These are phyloP conservation scores for Hysterangium stoloniferum DNA, from an alignment of 768 basidiomycete species.

Conservation along the genomic window DNA sequence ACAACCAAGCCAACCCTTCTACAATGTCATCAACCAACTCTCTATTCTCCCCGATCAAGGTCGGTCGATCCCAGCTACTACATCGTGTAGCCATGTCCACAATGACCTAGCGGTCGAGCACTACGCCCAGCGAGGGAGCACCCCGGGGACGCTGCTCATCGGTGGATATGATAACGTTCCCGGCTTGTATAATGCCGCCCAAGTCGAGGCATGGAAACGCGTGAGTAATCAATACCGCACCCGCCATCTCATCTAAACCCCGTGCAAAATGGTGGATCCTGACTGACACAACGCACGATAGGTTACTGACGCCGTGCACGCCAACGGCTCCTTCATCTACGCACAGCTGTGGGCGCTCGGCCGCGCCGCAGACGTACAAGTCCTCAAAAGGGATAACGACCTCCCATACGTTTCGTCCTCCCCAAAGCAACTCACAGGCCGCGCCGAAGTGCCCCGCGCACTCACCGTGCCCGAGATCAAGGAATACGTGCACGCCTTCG, in stretches of 20 bases:
- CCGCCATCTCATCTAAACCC: neutral
- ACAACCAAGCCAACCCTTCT: too few species aligned
- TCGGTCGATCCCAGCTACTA: too few species aligned
- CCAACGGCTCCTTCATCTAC: conserved; percentile 42
- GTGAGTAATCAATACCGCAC: conserved; percentile 20
- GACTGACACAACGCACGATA: conserved; percentile 15
- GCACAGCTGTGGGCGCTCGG: conserved; percentile 55
- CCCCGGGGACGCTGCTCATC: conserved; percentile 23
- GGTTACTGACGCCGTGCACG: conserved; percentile 53
- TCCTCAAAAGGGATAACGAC: conserved; percentile 24
- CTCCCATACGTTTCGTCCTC: conserved; percentile 11
- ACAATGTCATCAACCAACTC: too few species aligned
- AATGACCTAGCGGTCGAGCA: conserved; percentile 13
- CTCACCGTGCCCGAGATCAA: conserved; percentile 41
- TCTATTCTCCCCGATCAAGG: too few species aligned
- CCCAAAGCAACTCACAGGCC: conserved; percentile 14
- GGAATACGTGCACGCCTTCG: conserved; percentile 44
- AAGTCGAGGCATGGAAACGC: conserved; percentile 49
- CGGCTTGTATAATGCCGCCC: conserved; percentile 55
- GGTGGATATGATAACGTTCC: conserved; percentile 37
- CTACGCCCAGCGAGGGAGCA: conserved; percentile 14
- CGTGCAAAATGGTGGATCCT: neutral
- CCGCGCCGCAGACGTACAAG: conserved; percentile 28
- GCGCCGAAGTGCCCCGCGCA: conserved; percentile 26
- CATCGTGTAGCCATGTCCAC: too few species aligned